These are phyloP conservation scores for Botrytis paeoniae DNA, from an alignment of 2,329 filamentous ascomycete genomes.

Conservation along the genomic window DNA sequence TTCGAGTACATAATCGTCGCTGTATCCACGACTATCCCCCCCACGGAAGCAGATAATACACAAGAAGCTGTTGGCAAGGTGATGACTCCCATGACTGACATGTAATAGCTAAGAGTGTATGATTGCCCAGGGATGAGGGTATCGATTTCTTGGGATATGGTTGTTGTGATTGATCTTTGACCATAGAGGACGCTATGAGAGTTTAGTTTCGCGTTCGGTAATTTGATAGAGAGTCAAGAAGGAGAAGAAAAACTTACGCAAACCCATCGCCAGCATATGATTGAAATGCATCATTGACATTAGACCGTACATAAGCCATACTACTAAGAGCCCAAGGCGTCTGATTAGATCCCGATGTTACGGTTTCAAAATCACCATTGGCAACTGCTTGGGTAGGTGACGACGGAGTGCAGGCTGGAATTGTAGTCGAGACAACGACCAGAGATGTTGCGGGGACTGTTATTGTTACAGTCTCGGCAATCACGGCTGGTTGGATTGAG, in stretches of 20 bases:
- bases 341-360: neutral
- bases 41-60: neutral
- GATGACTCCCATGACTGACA: neutral
- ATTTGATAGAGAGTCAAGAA: neutral
- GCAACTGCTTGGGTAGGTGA: neutral
- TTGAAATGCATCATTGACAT: neutral
- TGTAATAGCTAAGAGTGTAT: constrained; percentile 2
- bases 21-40: neutral
- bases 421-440: neutral
- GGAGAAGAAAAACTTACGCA: neutral
- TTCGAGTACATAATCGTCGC: neutral
- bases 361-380: neutral
- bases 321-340: neutral
- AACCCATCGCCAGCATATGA: neutral
- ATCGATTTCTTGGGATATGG: neutral
- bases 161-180: neutral
- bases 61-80: neutral
- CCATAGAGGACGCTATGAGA: neutral
- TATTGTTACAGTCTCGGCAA: neutral
- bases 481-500: neutral
- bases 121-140: neutral
- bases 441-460: neutral
- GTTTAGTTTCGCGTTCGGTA: neutral
- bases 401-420: neutral
- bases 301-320: neutral